Evolutionary conservation across 345 rosid genomes (phyloP), one percentile per base, ranked within the genome.

Genomic region (Camelina hispida): DNA sequence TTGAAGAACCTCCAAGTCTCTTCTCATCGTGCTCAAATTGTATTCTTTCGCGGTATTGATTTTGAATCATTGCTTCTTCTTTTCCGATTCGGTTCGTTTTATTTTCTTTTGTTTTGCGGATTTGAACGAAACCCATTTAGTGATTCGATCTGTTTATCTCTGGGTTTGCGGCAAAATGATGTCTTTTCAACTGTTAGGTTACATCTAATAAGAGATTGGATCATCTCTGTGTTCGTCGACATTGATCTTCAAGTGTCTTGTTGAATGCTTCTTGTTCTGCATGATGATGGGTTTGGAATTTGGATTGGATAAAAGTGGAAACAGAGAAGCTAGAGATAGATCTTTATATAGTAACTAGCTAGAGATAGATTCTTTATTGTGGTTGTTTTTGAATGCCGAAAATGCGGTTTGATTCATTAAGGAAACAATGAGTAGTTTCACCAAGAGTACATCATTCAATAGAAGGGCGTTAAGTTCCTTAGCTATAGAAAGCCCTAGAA

Each of bases 361-460:
- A n/a, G n/a, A 50, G 32, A 17, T 66, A 34, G 32, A 16, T 55
- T 46, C 54, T 1, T 46, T 25, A 5, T 20, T 37, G 12, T n/a
- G 75, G 7, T 25, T 25, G 4, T 25, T 59, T 55, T 68, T 9
- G 38, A 46, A 59, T 30, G 22, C 72, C 59, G 74, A 73, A 37
- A 34, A 40, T 68, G 69, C 65, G 78, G 77, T 75, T 25, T 72
- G 81, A 64, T 62, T 68, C 62, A 68, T 80, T 77, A 18, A 40
- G 72, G 72, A 66, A 77, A 79, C 79, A 62, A 84, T 85, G 88
- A 81, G 70, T 68, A 79, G 69, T 68, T 87, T 85, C 65, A 80
- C 68, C 9, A 83, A 84, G 70, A 85, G 85, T 55, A 64, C 81
- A 65, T 83, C 87, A 23, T 80, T 85, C 68, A 81, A 71, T 30